Conservation (phyloP, 2,329 filamentous ascomycete species). For the Alternaria sp. region DNA sequence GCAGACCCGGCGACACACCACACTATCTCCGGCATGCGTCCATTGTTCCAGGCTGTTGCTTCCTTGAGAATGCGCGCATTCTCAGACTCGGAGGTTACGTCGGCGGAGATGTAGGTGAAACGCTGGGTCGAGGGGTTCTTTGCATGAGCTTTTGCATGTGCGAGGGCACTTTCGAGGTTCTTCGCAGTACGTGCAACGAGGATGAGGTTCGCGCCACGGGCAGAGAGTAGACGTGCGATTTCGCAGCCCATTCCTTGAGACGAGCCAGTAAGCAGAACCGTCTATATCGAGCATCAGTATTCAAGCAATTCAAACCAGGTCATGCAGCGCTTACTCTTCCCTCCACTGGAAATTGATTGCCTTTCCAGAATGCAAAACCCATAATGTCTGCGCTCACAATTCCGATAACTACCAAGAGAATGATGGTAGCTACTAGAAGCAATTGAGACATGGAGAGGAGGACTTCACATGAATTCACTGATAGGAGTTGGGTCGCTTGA, state of each 20-base stretch:
- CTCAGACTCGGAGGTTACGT: slow-evolving; percentile 76
- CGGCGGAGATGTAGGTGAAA: slow-evolving; percentile 84
- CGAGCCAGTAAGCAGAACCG: slow-evolving; percentile 85
- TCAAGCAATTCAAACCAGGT: not conserved
- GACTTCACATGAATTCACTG: not conserved
- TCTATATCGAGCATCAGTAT: slow-evolving; percentile 61
- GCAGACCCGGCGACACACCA: slow-evolving; percentile 88
- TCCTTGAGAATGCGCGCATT: slow-evolving; percentile 74
- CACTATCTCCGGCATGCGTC: slow-evolving; percentile 78
- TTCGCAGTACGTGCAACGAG: slow-evolving; percentile 79
- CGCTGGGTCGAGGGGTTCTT: slow-evolving; percentile 72
- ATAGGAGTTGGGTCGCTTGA: not conserved
- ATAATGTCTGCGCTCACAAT: slow-evolving; percentile 62
- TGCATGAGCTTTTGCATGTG: slow-evolving; percentile 72
- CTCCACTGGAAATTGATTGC: slow-evolving; percentile 83
- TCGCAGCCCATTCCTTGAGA: slow-evolving; percentile 91
- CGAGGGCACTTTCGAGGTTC: slow-evolving; percentile 77
- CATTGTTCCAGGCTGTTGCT: slow-evolving; percentile 80
- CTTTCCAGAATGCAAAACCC: slow-evolving; percentile 69
- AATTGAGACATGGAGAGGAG: slow-evolving; percentile 45
- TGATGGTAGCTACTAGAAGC: slow-evolving; percentile 48
- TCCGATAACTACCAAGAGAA: slow-evolving; percentile 49
- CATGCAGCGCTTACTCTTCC: slow-evolving; percentile 70
- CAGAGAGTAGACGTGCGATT: slow-evolving; percentile 75
- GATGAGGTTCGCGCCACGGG: slow-evolving; percentile 85